Evolutionary conservation across 2,329 filamentous ascomycete genomes (phyloP).

Genomic region (Emmonsia crescens): DNA sequence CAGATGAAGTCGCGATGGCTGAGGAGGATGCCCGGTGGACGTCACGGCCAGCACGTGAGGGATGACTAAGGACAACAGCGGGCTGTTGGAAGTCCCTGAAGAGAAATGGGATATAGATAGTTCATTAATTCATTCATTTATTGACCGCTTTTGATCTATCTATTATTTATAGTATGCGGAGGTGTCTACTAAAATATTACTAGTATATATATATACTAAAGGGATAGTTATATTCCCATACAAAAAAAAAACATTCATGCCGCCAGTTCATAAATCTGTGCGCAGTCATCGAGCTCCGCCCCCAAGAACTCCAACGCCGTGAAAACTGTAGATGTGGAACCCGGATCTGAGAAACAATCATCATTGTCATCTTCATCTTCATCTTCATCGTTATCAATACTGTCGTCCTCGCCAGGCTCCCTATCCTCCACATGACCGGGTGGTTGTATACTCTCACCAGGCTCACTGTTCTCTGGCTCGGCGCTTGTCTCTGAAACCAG

Average conservation of each 20-base stretch:
- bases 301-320: conserved; percentile 16
- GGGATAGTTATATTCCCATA: background rate
- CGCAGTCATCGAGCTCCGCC: background rate
- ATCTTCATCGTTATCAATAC: background rate
- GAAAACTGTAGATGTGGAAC: conserved; percentile 18
- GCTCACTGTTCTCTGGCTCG: background rate
- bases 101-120: background rate
- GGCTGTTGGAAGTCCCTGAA: background rate
- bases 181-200: background rate
- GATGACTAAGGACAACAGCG: background rate
- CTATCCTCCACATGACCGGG: background rate
- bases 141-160: background rate
- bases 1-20: background rate
- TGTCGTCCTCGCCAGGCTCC: background rate
- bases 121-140: background rate
- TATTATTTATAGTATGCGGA: background rate
- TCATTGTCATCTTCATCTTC: background rate
- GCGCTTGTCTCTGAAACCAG: background rate
- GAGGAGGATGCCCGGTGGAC: background rate
- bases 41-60: background rate
- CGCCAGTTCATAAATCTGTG: conserved; percentile 2
- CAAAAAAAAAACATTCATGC: background rate
- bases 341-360: conserved; percentile 13
- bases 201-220: background rate
- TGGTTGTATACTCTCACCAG: background rate